Evolutionary conservation across 169 alveolate genomes (phyloP), one percentile per base, ranked within the genome.

Genomic region (Plasmodium ovale): DNA sequence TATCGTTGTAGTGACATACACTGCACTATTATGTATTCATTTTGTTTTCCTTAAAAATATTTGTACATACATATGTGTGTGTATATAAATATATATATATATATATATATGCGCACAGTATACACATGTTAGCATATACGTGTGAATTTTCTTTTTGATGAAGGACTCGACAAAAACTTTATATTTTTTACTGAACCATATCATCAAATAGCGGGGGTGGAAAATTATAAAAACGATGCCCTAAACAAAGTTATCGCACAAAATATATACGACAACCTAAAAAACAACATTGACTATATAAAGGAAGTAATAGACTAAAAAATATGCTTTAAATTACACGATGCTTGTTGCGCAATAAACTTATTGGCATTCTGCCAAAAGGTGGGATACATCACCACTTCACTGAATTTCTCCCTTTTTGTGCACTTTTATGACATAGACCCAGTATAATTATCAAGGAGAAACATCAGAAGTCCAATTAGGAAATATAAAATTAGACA

Each of bases 171-270:
- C 37, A 60, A 31, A 10, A 27, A 64, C n/a, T 31, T 35, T 67
- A 39, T 82, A 35, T 56, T 27, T 58, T 82, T 82, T 51, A 65
- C 84, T 44, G 90, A 67, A 49, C 39, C 90, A 25, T 82, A 82
- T 42, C 84, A 82, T 54, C 49, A 82, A 82, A 67, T 82, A 56
- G 69, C 74, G 25, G 74, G 74, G 59, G 51, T 51, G 6, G 82
- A 82, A 23, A 68, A 31, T 67, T 35, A 16, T 64, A 29, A 64
- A 21, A 70, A 79, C 19, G 35, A 25, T 25, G 84, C 25, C 21
- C 53, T 79, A 35, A 65, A 79, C 70, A 37, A 58, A 49, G 53
- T 79, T 39, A 35, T 65, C 29, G 77, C 89, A 14, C 84, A 79
- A 12, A 49, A 29, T 33, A 79, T 79, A 31, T 79, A 64, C 71